Conservation (phyloP, 2,329 filamentous ascomycete genomes). For the Epichloe sylvatica region DNA sequence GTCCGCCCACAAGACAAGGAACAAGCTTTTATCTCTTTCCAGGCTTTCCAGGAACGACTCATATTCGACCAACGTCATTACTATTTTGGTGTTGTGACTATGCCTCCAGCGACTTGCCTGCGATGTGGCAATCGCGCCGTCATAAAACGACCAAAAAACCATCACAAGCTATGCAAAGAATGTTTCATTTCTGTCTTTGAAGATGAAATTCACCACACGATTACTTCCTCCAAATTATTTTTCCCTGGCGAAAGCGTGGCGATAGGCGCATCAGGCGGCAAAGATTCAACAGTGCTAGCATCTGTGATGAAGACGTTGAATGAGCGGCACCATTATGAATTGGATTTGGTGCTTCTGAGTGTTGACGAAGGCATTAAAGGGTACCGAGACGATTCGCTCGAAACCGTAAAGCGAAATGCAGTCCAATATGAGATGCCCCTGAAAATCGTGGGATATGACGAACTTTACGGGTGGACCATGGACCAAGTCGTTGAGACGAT, state of each 20-base stretch:
- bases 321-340: conserved; percentile 71
- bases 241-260: conserved; percentile 71
- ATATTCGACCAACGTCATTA: background rate
- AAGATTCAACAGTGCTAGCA: conserved; percentile 91
- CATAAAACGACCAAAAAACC: conserved; percentile 93
- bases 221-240: conserved; percentile 70
- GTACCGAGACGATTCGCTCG: conserved; percentile 87
- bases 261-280: conserved; percentile 91
- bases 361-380: conserved; percentile 97
- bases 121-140: conserved; percentile 68
- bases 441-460: conserved; percentile 82
- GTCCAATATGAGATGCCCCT: conserved; percentile 81
- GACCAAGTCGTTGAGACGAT: conserved; percentile 94
- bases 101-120: conserved; percentile 67
- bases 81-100: conserved; percentile 20
- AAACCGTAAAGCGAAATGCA: conserved; percentile 92
- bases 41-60: background rate
- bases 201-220: conserved; percentile 85
- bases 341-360: conserved; percentile 75
- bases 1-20: too few species aligned
- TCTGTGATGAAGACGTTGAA: conserved; percentile 92
- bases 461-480: conserved; percentile 98
- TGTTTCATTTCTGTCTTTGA: conserved; percentile 88
- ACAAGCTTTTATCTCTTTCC: background rate
- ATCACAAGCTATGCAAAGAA: conserved; percentile 77